phyloP scores from a whole-genome alignment of 495 filamentous ascomycete species.

The Daldinia childiae region DNA sequence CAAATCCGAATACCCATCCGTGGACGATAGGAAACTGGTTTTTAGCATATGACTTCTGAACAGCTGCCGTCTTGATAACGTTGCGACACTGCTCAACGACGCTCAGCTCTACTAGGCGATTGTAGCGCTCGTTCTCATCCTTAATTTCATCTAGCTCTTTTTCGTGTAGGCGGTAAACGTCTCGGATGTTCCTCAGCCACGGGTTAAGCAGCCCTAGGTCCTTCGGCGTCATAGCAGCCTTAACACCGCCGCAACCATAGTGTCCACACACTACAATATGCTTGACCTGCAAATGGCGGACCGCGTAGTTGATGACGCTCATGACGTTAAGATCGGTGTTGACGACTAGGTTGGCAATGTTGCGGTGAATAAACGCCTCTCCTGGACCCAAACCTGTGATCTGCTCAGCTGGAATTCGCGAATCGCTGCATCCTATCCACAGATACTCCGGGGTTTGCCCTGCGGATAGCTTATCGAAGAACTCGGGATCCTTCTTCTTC shows the following conservation, averaged over 20 bases:
- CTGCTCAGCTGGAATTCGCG: conserved; percentile 68
- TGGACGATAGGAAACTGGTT: conserved; percentile 65
- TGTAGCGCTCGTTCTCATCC: conserved; percentile 56
- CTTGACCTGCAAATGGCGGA: conserved; percentile 67
- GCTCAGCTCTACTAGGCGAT: conserved; percentile 69
- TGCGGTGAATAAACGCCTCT: conserved; percentile 69
- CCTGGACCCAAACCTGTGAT: conserved; percentile 68
- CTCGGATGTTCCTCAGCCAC: conserved; percentile 69
- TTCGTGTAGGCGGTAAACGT: conserved; percentile 67
- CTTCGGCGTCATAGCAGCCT: conserved; percentile 67
- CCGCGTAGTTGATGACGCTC: conserved; percentile 70
- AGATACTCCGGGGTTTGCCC: conserved; percentile 68
- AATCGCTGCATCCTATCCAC: conserved; percentile 73
- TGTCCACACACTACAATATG: conserved; percentile 73
- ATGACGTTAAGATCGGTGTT: conserved; percentile 68
- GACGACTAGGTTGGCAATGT: conserved; percentile 71
- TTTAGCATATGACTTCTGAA: conserved; percentile 62
- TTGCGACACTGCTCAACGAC: conserved; percentile 67
- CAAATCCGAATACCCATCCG: conserved; percentile 66
- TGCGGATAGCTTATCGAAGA: conserved; percentile 62
- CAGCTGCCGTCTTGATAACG: conserved; percentile 65
- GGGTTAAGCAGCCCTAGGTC: conserved; percentile 67
- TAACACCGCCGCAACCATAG: conserved; percentile 71
- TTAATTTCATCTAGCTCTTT: conserved; percentile 62
- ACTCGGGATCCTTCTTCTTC: conserved; percentile 60